Evolutionary conservation across 352 stramenopile genomes (phyloP), one percentile per base, ranked within the genome.

Genomic region (Hyaloperonospora brassicae): DNA sequence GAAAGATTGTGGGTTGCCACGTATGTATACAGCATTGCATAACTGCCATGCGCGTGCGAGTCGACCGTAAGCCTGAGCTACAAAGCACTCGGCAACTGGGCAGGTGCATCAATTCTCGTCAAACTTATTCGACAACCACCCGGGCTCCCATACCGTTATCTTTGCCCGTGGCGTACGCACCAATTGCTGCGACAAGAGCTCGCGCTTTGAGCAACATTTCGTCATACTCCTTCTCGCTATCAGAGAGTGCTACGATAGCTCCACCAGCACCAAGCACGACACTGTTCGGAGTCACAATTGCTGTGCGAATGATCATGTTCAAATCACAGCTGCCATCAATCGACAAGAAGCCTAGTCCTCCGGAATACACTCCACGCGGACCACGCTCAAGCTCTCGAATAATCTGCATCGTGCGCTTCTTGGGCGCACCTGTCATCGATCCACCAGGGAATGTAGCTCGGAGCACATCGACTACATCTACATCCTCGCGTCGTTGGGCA

Each of bases 281-380:
- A 58, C 68, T 82, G 59, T 64, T 55, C 5, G 69, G 68, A 40
- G 87, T 96, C 36, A 98, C 57, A 31, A 98, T 78, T 9, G 93
- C 95, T 25, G 94, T 98, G 42, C 96, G 89, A 64, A 99, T 98
- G 36, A 98, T 87, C 54, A 98, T 98, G 73, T 98, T 98, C 58
- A 99, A 81, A 62, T 98, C 95, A 55, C 93, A 96, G 47, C 76
- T 88, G 11, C 93, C 93, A 71, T 98, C 93, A n/a, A 98, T 64
- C 38, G 90, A 96, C 12, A 99, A 58, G 50, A 97, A 98, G 12
- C 96, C 96, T 8, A 99, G 61, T 12, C 82, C 87, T n/a, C 96
- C 96, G 2, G 92, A 96, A 73, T 99, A 99, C 1, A 97, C 87
- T 17, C 96, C 95, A n/a, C 96, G 81, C 2, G 72, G 74, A 1